Base-by-base conservation (phyloP, 371 early-diverging fungal genomes). In the Dichotomocladium elegans region DNA sequence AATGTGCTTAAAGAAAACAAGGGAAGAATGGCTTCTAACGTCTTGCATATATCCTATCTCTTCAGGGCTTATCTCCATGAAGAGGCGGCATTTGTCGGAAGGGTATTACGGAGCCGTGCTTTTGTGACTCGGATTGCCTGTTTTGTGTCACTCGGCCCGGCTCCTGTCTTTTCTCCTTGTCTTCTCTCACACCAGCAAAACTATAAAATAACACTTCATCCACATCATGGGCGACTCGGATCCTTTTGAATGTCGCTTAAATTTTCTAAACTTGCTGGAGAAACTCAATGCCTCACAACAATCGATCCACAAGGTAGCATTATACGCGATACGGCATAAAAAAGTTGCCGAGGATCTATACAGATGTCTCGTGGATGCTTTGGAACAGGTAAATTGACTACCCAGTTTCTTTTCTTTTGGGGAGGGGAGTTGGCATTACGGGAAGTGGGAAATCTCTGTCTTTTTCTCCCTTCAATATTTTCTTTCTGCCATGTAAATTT, bases 261-360 rank as follows among this genome's bases (percentile, higher is more conserved):
- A 67, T 11, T 90, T 90, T 51, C 57, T 82, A 34, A 62, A 72
- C n/a, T 53, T 85, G 50, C 66, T 90, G 40, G 72, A 79, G 53
- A 85, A 84, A 63, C 74, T 90, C n/a, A 87, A 80, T 56, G 88
- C 87, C 14, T 81, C 89, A 17, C 90, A 90, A 57, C 80, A 84
- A 27, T 83, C 85, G 4, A 89, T 90, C 45, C 82, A 85, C 21
- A 81, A 86, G 35, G 87, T 83, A 31, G 80, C 84, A 3, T 74
- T 56, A 34, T 90, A 84, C 64, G 89, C 88, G 2, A 72, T 89
- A 62, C 69, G 82, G 54, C 75, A 89, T 58, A 47, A 69, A 43
- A 61, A 71, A 25, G 64, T 86, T 47, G 79, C 86, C 42, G 91
- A 90, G 60, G 87, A 88, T 72, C 73, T 90, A 4, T 84, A 83